phyloP scores from a whole-genome alignment of 148 eudicot genomes.

The Rhododendron ferrugineum region DNA sequence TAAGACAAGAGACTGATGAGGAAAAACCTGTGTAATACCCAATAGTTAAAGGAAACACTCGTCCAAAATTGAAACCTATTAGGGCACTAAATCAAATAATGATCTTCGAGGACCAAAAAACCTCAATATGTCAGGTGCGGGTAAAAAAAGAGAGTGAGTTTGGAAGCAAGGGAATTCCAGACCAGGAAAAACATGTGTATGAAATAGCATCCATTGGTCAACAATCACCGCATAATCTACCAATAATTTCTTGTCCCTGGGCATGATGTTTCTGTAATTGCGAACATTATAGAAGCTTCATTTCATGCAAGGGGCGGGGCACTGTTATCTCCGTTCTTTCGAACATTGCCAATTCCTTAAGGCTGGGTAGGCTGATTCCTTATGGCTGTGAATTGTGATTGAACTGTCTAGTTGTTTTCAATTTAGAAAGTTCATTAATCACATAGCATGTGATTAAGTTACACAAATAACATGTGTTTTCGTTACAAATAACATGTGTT shows the following conservation, averaged over 20 bases:
- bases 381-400: neutral
- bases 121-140: neutral
- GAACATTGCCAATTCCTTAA: no score
- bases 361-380: neutral
- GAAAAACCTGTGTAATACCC: neutral
- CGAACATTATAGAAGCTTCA: neutral
- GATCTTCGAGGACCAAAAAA: neutral
- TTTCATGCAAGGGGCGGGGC: neutral
- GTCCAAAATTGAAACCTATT: neutral
- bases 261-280: neutral
- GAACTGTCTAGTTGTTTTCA: neutral
- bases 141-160: neutral
- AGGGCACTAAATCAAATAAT: neutral
- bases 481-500: neutral
- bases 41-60: neutral
- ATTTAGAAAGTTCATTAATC: neutral
- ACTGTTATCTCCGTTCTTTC: no score
- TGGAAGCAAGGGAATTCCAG: neutral
- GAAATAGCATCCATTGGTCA: neutral
- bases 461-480: neutral
- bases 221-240: neutral
- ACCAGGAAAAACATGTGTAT: neutral
- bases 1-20: neutral
- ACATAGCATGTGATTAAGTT: neutral
- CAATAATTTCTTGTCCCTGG: neutral